phyloP scores from a whole-genome alignment of 1,139 yeast genomes.

The Blastobotrys capitulatus region DNA sequence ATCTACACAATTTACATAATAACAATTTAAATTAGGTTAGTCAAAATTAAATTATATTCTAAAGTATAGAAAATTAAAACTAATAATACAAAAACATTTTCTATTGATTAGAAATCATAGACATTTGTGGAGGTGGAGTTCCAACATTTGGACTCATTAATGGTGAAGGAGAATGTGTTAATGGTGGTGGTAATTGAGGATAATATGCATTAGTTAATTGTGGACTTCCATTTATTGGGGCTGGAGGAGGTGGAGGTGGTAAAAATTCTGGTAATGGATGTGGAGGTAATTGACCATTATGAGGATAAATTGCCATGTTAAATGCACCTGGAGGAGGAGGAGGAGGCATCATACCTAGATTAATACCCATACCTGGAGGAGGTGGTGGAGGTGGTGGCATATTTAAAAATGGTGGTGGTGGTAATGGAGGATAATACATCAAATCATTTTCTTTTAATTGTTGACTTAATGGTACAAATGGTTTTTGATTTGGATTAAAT shows the following conservation, averaged over 20 bases:
- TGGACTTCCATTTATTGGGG: not conserved
- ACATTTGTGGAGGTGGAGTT: not conserved
- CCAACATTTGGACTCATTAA: not conserved
- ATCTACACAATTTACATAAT: too few species aligned
- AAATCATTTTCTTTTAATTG: not conserved
- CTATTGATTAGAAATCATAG: not conserved
- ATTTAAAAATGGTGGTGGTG: constrained; percentile 6
- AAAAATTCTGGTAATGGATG: not conserved
- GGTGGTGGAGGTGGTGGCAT: not conserved
- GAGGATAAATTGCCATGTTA: not conserved
- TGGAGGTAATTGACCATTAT: not conserved
- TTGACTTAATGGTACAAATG: not conserved
- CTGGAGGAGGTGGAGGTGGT: constrained; percentile 4
- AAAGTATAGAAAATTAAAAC: too few species aligned
- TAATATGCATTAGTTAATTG: not conserved
- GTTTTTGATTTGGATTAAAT: not conserved
- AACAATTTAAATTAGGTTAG: too few species aligned
- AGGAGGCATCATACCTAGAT: not conserved
- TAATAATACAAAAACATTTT: too few species aligned
- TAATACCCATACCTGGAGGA: not conserved
- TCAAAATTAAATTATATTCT: too few species aligned
- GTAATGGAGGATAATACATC: not conserved
- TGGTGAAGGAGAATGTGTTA: not conserved
- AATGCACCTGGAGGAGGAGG: not conserved
- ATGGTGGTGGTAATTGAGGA: not conserved